Base-by-base conservation (phyloP, 139 green algal species). In the Haematococcus lacustris region DNA sequence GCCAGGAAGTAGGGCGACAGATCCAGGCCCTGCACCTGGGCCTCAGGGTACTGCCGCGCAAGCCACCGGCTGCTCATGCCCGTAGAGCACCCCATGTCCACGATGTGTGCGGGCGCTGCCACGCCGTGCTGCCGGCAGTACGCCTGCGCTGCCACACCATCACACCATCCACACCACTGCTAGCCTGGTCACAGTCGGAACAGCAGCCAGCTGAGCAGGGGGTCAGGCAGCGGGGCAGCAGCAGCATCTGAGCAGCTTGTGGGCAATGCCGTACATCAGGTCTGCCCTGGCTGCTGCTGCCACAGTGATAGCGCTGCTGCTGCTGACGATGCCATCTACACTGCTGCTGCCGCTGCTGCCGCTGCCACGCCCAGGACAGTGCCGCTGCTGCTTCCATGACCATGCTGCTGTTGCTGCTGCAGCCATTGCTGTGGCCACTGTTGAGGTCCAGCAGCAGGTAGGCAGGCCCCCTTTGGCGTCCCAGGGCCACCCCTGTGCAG, bases 1-100 rank as follows among this genome's bases (percentile, higher is more conserved):
- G 92, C 86, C 40, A 98, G 75, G 65, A 98, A 91, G 85, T 97
- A 88, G 6, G 93, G 86, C 0, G 84, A 93, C 25, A 93, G 73
- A 76, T 97, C 92, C 39, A 96, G 53, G 2, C 92, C 88, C 21
- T 77, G 89, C 32, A 93, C 68, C 0, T 82, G 2, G 3, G 72
- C 68, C 25, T 39, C 39, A 1, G 79, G 75, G 65, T 72, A 81
- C 67, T 77, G 35, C 57, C 53, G 26, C 21, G 30, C 32, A 7
- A 40, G 75, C 71, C 73, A 91, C 25, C 84, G 71, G 2, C 84
- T 95, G 80, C 78, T 91, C 38, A 97, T 78, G 41, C 93, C 93
- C 0, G 83, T 86, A 35, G 80, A 90, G 85, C 93, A 98, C 30
- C 93, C 93, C 28, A 94, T 73, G 73, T 97, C 92, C 3, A 96